Evolutionary conservation across 768 basidiomycete species (phyloP), one percentile per base, ranked within the genome.

Genomic region (Psilocybe sp.): DNA sequence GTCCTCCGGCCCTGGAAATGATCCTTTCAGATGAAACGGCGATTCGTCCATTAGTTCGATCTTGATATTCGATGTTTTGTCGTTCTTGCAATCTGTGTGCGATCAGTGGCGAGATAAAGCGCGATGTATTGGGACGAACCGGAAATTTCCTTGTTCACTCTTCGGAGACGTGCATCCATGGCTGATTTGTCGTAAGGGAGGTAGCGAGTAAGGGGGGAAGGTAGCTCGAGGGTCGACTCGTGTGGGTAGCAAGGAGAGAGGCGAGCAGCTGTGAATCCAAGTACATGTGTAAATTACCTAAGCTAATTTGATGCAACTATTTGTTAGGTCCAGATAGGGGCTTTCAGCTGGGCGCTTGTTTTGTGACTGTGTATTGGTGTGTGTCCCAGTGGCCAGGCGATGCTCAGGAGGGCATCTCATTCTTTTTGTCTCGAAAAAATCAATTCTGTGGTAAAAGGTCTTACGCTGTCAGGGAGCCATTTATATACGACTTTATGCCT

Each of bases 141-240:
- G 55, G 84, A 70, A 52, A 98, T 97, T 73, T 98, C 94, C 73
- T 96, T 97, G 70, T 92, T 92, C 19, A 97, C 89, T 64, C 94
- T 77, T 55, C 94, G 81, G 41, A 93, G 79, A 50, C 94, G 78
- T 48, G 94, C 93, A 64, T 97, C 92, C 82, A 93, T 92, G 46
- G 35, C 64, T 37, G 15, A 51, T 50, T 41, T 20, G 47, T 32
- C 15, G 49, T 18, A 40, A 47, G 46, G 53, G 47, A 40, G 34
- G 51, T 44, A 40, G 48, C 32, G 51, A 61, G n/a, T 38, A 40
- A 37, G 23, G 33, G 28, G 23, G 32, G 19, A 16, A 14, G 19
- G n/a, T 34, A 46, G 34, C 32, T 34, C 15, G 19, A 15, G 36
- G 46, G 28, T 35, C 33, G 19, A 33, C 36, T 35, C 45, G 40